These are phyloP conservation scores for Cerioporus squamosus DNA, from an alignment of 1,284 basidiomycete genomes.

Conservation along the genomic window DNA sequence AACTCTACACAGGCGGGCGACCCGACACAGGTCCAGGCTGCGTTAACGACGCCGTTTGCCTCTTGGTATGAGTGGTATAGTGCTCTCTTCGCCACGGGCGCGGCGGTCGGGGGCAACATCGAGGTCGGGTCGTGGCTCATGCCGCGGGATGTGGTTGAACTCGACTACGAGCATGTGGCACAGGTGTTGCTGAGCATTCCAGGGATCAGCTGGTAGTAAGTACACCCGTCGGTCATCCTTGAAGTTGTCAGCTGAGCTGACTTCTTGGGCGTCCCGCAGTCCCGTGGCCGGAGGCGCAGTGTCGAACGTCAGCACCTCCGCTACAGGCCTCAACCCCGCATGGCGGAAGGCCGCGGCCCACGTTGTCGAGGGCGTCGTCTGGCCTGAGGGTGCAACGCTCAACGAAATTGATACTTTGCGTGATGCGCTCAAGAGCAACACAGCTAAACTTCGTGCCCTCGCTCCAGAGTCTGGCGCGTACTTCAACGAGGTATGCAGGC, in stretches of 20 bases:
- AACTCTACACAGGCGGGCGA: slow-evolving; percentile 13
- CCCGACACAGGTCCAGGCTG: slow-evolving; percentile 10
- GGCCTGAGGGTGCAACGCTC: slow-evolving; percentile 37
- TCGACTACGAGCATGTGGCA: slow-evolving; percentile 31
- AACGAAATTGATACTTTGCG: slow-evolving; percentile 32
- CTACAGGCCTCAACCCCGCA: slow-evolving; percentile 46
- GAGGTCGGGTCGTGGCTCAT: slow-evolving; percentile 44
- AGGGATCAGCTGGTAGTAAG: slow-evolving; percentile 20
- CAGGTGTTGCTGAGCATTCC: slow-evolving; percentile 30
- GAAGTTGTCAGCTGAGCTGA: background rate
- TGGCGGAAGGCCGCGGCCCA: slow-evolving; percentile 46
- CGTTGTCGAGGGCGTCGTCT: slow-evolving; percentile 28
- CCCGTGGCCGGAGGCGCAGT: slow-evolving; percentile 43
- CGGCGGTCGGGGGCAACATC: slow-evolving; percentile 12
- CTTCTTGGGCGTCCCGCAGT: background rate
- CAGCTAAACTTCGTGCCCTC: slow-evolving; percentile 28
- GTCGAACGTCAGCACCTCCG: slow-evolving; percentile 37
- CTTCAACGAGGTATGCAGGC: slow-evolving; percentile 41
- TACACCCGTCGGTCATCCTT: background rate
- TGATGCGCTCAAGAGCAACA: slow-evolving; percentile 28
- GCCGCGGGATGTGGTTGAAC: slow-evolving; percentile 35
- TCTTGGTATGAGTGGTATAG: slow-evolving; percentile 36
- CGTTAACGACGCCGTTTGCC: slow-evolving; percentile 17
- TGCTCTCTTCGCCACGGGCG: background rate
- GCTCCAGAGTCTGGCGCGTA: slow-evolving; percentile 41